Percentiles rank a stretch among this genome's conserved stretches.
phyloP scores from a whole-genome alignment of 805 yeast species.

The Wickerhamomyces hampshirensis region DNA sequence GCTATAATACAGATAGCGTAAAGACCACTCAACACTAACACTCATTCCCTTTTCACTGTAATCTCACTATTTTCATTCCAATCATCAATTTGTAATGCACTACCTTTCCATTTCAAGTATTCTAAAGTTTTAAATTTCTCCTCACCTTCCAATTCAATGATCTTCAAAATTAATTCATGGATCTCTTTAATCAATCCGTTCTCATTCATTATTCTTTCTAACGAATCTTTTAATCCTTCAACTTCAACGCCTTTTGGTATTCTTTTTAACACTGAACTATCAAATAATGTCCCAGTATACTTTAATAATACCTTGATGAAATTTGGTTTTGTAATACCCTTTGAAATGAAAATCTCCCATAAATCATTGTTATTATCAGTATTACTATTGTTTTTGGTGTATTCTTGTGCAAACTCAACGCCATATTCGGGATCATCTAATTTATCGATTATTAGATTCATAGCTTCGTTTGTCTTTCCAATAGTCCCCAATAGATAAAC shows the following conservation, averaged over 20 bases:
- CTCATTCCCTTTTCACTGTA: not conserved
- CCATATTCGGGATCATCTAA: slow-evolving; percentile 78
- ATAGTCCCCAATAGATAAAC: slow-evolving; percentile 78
- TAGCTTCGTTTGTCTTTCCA: slow-evolving; percentile 75
- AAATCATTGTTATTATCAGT: slow-evolving; percentile 51
- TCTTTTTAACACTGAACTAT: slow-evolving; percentile 61
- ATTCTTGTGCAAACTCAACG: slow-evolving; percentile 56
- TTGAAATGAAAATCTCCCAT: slow-evolving; percentile 71
- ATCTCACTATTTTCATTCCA: slow-evolving; percentile 6
- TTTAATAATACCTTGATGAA: slow-evolving; percentile 73
- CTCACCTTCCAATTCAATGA: slow-evolving; percentile 49
- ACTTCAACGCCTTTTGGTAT: slow-evolving; percentile 62
- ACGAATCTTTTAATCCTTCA: slow-evolving; percentile 56
- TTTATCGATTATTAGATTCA: slow-evolving; percentile 70
- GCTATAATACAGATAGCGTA: too few species aligned
- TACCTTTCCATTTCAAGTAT: slow-evolving; percentile 28
- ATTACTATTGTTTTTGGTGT: slow-evolving; percentile 39
- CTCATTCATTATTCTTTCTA: slow-evolving; percentile 58
- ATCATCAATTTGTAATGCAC: slow-evolving; percentile 8
- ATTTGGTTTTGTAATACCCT: slow-evolving; percentile 67
- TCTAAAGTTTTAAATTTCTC: slow-evolving; percentile 29
- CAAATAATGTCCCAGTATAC: slow-evolving; percentile 57
- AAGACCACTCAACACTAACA: too few species aligned
- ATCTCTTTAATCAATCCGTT: slow-evolving; percentile 52
- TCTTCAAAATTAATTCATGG: slow-evolving; percentile 49